phyloP scores from a whole-genome alignment of 148 eudicot species.

The Talinum fruticosum region DNA sequence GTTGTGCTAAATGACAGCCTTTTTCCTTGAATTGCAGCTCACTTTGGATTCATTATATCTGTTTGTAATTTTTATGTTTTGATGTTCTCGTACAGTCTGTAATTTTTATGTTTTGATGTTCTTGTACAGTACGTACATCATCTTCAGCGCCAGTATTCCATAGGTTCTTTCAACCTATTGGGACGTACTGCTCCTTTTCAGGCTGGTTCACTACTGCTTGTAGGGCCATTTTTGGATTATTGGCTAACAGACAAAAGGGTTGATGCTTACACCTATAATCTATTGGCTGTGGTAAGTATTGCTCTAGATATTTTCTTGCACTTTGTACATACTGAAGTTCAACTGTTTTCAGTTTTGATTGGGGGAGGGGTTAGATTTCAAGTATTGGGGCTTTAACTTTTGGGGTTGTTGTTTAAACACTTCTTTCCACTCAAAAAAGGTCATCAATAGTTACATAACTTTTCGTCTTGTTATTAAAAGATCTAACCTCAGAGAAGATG shows the following conservation, averaged over 20 bases:
- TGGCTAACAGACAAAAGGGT: constrained; percentile 39
- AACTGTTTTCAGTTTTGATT: not conserved
- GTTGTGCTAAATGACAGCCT: too few relatives aligned
- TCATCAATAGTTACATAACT: too few relatives aligned
- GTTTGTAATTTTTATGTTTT: constrained; percentile 2
- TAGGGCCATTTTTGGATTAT: constrained; percentile 42
- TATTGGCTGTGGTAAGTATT: constrained; percentile 36
- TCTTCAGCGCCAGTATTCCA: constrained; percentile 43
- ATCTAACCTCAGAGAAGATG: too few relatives aligned
- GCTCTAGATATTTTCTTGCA: too few relatives aligned
- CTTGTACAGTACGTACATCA: constrained; percentile 43
- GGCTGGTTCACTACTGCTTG: constrained; percentile 41
- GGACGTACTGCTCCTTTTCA: constrained; percentile 45
- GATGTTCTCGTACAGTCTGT: not conserved
- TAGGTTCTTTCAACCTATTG: constrained; percentile 43
- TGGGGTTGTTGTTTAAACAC: not conserved
- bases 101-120: not conserved
- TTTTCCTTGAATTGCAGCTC: not conserved
- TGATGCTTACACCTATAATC: constrained; percentile 32
- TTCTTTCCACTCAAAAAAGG: not conserved
- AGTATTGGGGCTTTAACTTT: too few relatives aligned
- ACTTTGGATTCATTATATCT: not conserved
- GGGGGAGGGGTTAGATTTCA: not conserved
- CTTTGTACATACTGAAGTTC: not conserved
- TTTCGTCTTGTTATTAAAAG: not conserved